Evolutionary conservation across 192 early-diverging fungal species (phyloP), one percentile per base, ranked within the genome.

Genomic region (Globomyces pollinis-pini): DNA sequence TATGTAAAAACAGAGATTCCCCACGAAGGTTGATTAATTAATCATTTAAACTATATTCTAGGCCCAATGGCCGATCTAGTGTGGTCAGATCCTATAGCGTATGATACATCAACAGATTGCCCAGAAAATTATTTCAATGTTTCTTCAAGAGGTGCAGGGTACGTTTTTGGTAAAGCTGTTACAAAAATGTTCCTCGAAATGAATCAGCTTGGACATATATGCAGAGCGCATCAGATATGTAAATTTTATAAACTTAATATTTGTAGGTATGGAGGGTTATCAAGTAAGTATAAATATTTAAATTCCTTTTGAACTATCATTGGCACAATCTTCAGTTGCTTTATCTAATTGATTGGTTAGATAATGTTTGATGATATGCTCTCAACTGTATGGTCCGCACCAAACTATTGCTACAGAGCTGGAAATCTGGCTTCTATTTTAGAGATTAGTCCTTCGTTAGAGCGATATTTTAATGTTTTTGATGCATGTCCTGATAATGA

Each of bases 21-120:
- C n/a, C 89, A 91, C 60, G 91, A 93, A 70, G 91, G n/a, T n/a
- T n/a, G n/a, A n/a, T n/a, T n/a, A n/a, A n/a, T n/a, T n/a, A 89
- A 20, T 39, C 15, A 39, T 15, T 15, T 15, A 39, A 15, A 20
- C 15, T 39, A 15, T 39, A 39, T n/a, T n/a, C n/a, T n/a, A n/a
- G n/a, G 55, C 21, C 78, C 90, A n/a, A 93, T 93, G 88, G 87
- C 90, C 15, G 91, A 93, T 67, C 67, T 93, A n/a, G 91, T 93
- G 15, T 93, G 91, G 90, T 88, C 86, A 23, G 90, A 93, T 69
- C 89, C 89, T 0, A 62, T 70, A 15, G 23, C 44, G 8, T n/a
- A n/a, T n/a, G n/a, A n/a, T n/a, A n/a, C n/a, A n/a, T n/a, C n/a
- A n/a, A n/a, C n/a, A n/a, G n/a, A n/a, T n/a, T n/a, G n/a, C n/a